Percentiles rank a stretch among this genome's conserved stretches.
phyloP scores from a whole-genome alignment of 352 stramenopile species.

The Albugo candida region DNA sequence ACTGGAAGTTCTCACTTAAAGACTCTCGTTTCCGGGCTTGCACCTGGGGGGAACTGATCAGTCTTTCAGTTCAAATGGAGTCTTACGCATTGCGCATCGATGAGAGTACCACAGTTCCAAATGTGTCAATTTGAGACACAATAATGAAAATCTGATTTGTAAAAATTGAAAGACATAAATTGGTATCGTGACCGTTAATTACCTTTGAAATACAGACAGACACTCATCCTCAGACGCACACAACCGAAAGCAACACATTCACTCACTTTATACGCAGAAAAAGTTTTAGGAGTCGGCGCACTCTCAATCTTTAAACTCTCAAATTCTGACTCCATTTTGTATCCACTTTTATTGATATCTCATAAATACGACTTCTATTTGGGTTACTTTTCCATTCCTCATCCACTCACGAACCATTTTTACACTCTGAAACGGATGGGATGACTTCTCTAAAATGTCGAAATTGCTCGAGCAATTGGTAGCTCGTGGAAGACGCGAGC shows the following conservation, averaged over 20 bases:
- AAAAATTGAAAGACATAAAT: constrained; percentile 61
- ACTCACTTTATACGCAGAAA: neutral
- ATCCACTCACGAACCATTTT: neutral
- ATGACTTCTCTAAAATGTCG: constrained; percentile 21
- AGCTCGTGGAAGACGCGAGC: constrained; percentile 85
- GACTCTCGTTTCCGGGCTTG: constrained; percentile 55
- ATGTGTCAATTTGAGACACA: constrained; percentile 62
- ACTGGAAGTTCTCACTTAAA: constrained; percentile 57
- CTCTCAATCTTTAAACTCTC: neutral
- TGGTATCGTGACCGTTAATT: constrained; percentile 51
- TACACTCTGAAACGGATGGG: too few species aligned
- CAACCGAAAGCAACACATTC: neutral
- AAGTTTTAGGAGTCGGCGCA: neutral
- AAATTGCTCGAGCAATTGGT: constrained; percentile 94
- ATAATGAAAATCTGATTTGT: constrained; percentile 62
- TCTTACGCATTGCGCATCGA: neutral
- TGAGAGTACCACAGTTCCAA: constrained; percentile 41
- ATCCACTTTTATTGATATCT: neutral
- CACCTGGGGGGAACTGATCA: constrained; percentile 14
- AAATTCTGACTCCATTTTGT: neutral
- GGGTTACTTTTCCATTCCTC: neutral
- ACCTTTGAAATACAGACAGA: constrained; percentile 19
- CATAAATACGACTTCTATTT: too few species aligned
- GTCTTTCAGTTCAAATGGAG: neutral
- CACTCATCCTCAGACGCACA: neutral